Percentiles rank a stretch among this genome's conserved stretches.
These are phyloP conservation scores for Tylopilus orsonianus DNA, from an alignment of 1,284 basidiomycete genomes.

Conservation along the genomic window DNA sequence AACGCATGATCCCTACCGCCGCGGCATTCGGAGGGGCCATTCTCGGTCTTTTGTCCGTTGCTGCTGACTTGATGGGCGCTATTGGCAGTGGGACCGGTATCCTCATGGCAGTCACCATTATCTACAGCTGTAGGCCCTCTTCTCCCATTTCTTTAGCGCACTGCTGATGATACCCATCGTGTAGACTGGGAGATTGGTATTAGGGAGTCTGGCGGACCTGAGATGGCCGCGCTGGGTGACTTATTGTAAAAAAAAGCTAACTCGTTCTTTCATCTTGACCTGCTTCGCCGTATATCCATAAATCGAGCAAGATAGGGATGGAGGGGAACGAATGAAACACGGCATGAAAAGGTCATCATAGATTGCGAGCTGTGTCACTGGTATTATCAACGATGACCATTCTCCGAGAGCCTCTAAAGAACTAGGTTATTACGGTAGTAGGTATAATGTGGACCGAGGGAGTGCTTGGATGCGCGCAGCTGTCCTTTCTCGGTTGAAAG, in stretches of 20 bases:
- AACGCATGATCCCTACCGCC: conserved; percentile 96
- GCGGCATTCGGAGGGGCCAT: conserved; percentile 97
- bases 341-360: not conserved
- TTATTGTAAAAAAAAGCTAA: conserved; percentile 47
- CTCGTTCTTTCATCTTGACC: not conserved
- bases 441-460: conserved; percentile 1
- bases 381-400: not conserved
- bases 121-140: conserved; percentile 71
- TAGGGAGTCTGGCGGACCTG: conserved; percentile 69
- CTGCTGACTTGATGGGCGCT: conserved; percentile 95
- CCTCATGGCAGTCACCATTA: conserved; percentile 96
- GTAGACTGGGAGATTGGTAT: conserved; percentile 35
- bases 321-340: conserved; percentile 2
- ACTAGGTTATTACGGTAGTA: conserved; percentile 1
- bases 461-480: not conserved
- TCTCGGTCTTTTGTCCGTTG: conserved; percentile 90
- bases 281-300: conserved; percentile 3
- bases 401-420: not conserved
- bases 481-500: no score
- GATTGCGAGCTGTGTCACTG: not conserved
- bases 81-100: conserved; percentile 98
- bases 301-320: conserved; percentile 13
- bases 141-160: not conserved
- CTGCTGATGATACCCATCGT: not conserved
- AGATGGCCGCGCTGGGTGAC: conserved; percentile 72